Percentiles rank a stretch among this genome's conserved stretches.
These are phyloP conservation scores for Euphorbia corollata DNA, from an alignment of 441 rosid genomes.

Conservation along the genomic window DNA sequence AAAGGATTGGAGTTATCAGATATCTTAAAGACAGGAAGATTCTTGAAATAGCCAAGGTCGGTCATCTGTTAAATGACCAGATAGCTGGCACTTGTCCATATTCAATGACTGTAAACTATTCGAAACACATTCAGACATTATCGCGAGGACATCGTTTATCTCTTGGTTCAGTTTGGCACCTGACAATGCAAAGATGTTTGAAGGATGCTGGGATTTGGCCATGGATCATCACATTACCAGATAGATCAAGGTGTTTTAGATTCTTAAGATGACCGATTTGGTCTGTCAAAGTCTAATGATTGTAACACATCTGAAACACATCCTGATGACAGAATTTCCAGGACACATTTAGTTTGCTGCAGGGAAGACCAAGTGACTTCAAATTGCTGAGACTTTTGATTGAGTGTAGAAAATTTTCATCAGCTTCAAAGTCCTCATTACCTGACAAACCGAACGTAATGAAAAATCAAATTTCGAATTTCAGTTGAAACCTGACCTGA, in stretches of 20 bases:
- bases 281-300: no score
- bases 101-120: background rate
- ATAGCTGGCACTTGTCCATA: background rate
- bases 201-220: no score
- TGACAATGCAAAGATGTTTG: no score
- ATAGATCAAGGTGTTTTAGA: no score
- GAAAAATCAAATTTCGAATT: constrained; percentile 10
- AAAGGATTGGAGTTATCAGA: no score
- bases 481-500: constrained; percentile 16
- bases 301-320: background rate
- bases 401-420: constrained; percentile 3
- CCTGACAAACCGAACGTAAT: constrained; percentile 2
- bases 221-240: no score
- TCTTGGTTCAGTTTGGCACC: constrained; percentile 7
- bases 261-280: no score
- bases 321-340: background rate
- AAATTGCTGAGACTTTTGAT: constrained; percentile 6
- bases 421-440: background rate
- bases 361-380: no score
- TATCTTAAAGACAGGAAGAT: background rate
- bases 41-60: background rate
- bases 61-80: constrained; percentile 4
- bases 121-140: constrained; percentile 7
- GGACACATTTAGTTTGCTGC: no score
- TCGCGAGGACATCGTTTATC: background rate